Base-by-base conservation (phyloP, 2,329 filamentous ascomycete species). In the Coniella vitis region DNA sequence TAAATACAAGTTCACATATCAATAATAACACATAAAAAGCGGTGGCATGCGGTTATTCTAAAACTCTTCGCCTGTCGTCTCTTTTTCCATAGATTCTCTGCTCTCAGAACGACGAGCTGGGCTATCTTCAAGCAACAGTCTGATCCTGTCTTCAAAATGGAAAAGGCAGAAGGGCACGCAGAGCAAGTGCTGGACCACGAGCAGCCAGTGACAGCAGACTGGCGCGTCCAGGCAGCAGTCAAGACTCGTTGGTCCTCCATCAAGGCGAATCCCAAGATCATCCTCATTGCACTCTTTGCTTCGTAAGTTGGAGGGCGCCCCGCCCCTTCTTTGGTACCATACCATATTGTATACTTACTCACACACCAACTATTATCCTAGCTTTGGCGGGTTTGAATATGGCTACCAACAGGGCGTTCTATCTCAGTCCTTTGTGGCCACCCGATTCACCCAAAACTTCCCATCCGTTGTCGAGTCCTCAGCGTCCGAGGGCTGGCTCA, bases 371-470 rank as follows among this genome's bases (percentile, higher is more conserved):
- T n/a, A n/a, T n/a, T 20, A 19, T 13, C 25, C 29, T n/a, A 74
- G 71, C n/a, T 68, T 75, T 19, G 72, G 72, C 50, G 73, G 73
- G 19, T 71, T 76, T 40, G 69, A 72, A 51, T 76, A 74, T 68
- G 73, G 73, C 46, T 76, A 75, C 56, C 73, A 78, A 49, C 75
- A 78, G 56, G 75, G 74, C 43, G 73, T 79, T 1, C 62, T 79
- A 3, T 73, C 74, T 29, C 72, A 77, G 55, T 73, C 73, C 12
- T 64, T 78, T 3, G 73, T 75, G 55, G 79, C 78, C 74, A 63
- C 63, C 8, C 65, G 69, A 9, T 78, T 78, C 60, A 68, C 62
- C 9, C 59, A 67, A 32, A 71, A 73, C 53, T 77, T 78, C 56
- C 74, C 73, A 0, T 63, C 65, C 1, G 67, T 76, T 8, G 67